Percentiles rank a stretch among this genome's conserved stretches.
Conservation (phyloP, 257 asterid genomes). For the Jaltomata sinuosa region DNA sequence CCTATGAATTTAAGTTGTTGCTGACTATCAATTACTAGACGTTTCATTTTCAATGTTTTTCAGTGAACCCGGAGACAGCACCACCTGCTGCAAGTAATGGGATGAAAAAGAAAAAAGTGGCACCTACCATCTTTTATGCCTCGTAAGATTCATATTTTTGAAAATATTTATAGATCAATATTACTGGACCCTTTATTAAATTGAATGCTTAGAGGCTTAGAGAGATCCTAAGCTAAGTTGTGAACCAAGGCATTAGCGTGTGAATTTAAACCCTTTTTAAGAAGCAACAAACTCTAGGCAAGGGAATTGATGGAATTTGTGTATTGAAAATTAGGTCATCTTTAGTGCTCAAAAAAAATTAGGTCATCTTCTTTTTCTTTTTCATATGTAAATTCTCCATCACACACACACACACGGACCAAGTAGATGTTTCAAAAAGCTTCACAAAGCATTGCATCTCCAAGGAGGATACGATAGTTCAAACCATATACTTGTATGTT, state of each 20-base stretch:
- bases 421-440: not conserved
- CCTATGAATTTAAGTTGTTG: not conserved
- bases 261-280: not conserved
- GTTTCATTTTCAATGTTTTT: not conserved
- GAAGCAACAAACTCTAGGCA: not conserved
- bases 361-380: not conserved
- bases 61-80: slow-evolving; percentile 42
- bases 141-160: slow-evolving; percentile 45
- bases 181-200: not conserved
- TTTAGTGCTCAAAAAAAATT: too few relatives aligned
- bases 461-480: not conserved
- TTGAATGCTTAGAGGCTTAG: not conserved
- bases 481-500: not conserved
- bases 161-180: not conserved
- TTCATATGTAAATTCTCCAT: not conserved
- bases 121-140: slow-evolving; percentile 68
- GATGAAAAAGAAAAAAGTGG: slow-evolving; percentile 39
- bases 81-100: slow-evolving; percentile 25
- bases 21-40: not conserved
- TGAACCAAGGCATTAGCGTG: not conserved
- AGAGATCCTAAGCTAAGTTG: not conserved
- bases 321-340: not conserved
- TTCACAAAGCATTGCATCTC: not conserved
- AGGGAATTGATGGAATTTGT: not conserved
- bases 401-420: not conserved